Evolutionary conservation across 805 yeast species (phyloP), one percentile per base, ranked within the genome.

Genomic region (Starmerella sp.): DNA sequence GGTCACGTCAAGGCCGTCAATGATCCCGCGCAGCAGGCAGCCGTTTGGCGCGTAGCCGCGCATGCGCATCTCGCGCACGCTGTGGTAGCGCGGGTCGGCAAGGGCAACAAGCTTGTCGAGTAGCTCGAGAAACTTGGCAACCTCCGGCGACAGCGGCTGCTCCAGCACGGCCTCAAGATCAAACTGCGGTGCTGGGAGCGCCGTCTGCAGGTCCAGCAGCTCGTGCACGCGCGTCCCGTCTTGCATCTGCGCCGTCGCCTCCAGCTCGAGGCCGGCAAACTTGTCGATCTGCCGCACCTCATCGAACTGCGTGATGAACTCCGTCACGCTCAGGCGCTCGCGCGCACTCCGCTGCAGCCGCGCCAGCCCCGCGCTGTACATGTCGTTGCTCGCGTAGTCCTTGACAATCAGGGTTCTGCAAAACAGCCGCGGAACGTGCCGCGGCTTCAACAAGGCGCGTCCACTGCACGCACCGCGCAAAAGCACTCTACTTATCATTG

Each of bases 41-140:
- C 57, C 56, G 2, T 62, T 29, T n/a, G 51, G 54, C 9, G 56
- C 38, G 9, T 6, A 9, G 5, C 69, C 71, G 44, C 59, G 61
- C 8, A 67, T 62, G n/a, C 65, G 63, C 9, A 68, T 41, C 46
- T 68, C 71, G 13, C 71, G 57, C 4, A 62, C 61, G 42, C 43
- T 37, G 35, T n/a, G 15, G n/a, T 6, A 17, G 6, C 13, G 32
- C n/a, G 51, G 28, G 28, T 28, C 43, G 22, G 43, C 51, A 1
- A 48, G 43, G 28, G 17, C 29, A 6, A 57, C 3, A 11, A 66
- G 43, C 39, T 60, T 59, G n/a, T 38, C 45, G 13, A 64, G 63
- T 52, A 63, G 57, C 13, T 31, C 42, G n/a, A 60, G 62, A 34
- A 29, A 49, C 31, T 39, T 49, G n/a, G n/a, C 31, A 8, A 44